phyloP scores from a whole-genome alignment of 495 filamentous ascomycete genomes.

The Pyrenula massariospora region DNA sequence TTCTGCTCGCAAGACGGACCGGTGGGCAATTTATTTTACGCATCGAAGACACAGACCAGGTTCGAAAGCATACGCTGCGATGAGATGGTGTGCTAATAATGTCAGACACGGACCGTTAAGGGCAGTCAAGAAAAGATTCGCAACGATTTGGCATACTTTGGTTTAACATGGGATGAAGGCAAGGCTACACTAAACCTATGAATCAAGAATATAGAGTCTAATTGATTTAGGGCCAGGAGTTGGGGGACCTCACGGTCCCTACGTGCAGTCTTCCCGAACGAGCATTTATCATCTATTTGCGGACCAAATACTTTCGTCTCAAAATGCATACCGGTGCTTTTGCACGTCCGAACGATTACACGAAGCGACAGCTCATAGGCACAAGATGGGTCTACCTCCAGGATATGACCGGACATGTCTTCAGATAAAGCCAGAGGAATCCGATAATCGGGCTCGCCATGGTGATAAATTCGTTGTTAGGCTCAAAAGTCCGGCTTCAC shows the following conservation, averaged over 20 bases:
- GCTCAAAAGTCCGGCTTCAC: slow-evolving; percentile 30
- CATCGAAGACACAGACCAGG: slow-evolving; percentile 93
- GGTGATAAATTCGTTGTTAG: slow-evolving; percentile 72
- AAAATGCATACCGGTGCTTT: slow-evolving; percentile 86
- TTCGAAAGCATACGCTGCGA: slow-evolving; percentile 20
- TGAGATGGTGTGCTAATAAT: slow-evolving; percentile 17
- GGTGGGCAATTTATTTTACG: slow-evolving; percentile 87
- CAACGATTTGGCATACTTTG: slow-evolving; percentile 77
- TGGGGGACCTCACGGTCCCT: slow-evolving; percentile 71
- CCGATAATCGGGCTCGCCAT: slow-evolving; percentile 49
- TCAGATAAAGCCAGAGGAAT: slow-evolving; percentile 50
- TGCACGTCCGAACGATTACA: slow-evolving; percentile 65
- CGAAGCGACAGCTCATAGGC: slow-evolving; percentile 45
- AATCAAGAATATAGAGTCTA: neutral
- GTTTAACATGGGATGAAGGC: slow-evolving; percentile 92
- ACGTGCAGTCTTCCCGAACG: slow-evolving; percentile 77
- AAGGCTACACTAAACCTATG: slow-evolving; percentile 7
- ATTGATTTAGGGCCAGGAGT: slow-evolving; percentile 54
- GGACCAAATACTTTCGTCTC: slow-evolving; percentile 52
- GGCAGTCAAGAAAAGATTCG: slow-evolving; percentile 67
- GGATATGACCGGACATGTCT: slow-evolving; percentile 72
- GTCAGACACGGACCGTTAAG: slow-evolving; percentile 62
- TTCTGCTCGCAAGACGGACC: slow-evolving; percentile 73
- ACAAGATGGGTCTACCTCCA: slow-evolving; percentile 45
- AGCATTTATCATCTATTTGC: slow-evolving; percentile 62